Evolutionary conservation across 192 early-diverging fungal species (phyloP).

Genomic region (Dissophora globulifera): DNA sequence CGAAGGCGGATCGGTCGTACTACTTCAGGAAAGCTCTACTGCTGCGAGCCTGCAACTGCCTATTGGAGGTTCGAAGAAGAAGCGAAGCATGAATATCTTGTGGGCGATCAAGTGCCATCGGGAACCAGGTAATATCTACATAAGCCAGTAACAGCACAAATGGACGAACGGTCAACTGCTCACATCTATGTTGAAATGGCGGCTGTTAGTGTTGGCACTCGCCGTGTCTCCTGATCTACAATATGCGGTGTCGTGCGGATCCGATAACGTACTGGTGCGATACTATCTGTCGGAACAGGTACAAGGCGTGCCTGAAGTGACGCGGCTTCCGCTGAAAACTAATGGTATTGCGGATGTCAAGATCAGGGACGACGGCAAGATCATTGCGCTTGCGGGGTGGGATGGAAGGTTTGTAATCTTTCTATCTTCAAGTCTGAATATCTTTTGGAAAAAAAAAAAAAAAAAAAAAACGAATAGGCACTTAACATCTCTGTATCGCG

Average conservation of each 20-base stretch:
- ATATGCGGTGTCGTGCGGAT: slow-evolving; percentile 51
- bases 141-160: no score
- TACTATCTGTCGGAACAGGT: slow-evolving; percentile 21
- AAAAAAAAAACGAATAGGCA: no score
- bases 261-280: slow-evolving; percentile 51
- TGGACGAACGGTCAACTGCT: no score
- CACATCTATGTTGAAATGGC: no score
- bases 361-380: slow-evolving; percentile 48
- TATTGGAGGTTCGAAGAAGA: not conserved
- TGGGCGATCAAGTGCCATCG: slow-evolving; percentile 48
- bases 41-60: not conserved
- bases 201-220: slow-evolving; percentile 36
- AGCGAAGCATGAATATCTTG: slow-evolving; percentile 17
- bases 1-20: slow-evolving; percentile 46
- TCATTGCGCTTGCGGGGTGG: slow-evolving; percentile 55
- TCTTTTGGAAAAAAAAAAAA: no score
- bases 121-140: slow-evolving; percentile 54
- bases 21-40: slow-evolving; percentile 20
- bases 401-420: slow-evolving; percentile 59
- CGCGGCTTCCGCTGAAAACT: slow-evolving; percentile 16
- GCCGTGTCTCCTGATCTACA: slow-evolving; percentile 35
- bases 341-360: slow-evolving; percentile 42
- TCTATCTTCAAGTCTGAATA: no score
- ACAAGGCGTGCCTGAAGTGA: slow-evolving; percentile 31
- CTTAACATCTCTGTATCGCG: no score